Percentiles rank a stretch among this genome's conserved stretches.
Conservation (phyloP, 257 asterid species). For the Scutellaria minor region DNA sequence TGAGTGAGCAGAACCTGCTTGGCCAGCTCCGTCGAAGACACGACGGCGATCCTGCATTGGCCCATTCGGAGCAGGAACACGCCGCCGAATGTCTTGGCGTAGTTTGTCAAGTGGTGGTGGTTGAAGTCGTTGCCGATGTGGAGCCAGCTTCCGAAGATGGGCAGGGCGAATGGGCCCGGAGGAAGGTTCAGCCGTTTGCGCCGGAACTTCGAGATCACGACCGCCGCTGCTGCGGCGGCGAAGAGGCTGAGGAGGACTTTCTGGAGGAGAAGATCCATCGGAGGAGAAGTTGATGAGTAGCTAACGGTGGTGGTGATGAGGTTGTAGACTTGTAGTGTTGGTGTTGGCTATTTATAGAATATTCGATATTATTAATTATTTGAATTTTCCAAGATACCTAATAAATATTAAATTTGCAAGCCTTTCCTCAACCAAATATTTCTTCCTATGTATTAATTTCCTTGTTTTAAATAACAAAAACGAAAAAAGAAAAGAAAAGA, state of each 20-base stretch:
- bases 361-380: too few species aligned
- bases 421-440: background rate
- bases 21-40: constrained; percentile 67
- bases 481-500: too few species aligned
- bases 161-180: constrained; percentile 68
- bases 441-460: too few species aligned
- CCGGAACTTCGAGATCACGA: constrained; percentile 59
- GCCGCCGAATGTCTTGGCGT: constrained; percentile 63
- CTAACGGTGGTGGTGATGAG: background rate
- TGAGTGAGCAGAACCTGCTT: constrained; percentile 70
- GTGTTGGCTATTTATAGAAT: background rate
- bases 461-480: too few species aligned
- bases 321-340: background rate
- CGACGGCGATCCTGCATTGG: constrained; percentile 59
- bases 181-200: constrained; percentile 62
- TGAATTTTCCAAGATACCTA: too few species aligned
- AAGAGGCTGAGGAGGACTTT: constrained; percentile 62
- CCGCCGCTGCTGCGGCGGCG: constrained; percentile 52
- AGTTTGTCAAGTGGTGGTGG: constrained; percentile 56
- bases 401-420: background rate
- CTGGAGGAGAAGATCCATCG: constrained; percentile 65
- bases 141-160: constrained; percentile 75
- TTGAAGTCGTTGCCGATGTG: constrained; percentile 67
- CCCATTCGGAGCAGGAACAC: constrained; percentile 67
- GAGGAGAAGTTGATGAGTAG: too few species aligned